Base-by-base conservation (phyloP, 495 filamentous ascomycete species). In the Usnea hakonensis region DNA sequence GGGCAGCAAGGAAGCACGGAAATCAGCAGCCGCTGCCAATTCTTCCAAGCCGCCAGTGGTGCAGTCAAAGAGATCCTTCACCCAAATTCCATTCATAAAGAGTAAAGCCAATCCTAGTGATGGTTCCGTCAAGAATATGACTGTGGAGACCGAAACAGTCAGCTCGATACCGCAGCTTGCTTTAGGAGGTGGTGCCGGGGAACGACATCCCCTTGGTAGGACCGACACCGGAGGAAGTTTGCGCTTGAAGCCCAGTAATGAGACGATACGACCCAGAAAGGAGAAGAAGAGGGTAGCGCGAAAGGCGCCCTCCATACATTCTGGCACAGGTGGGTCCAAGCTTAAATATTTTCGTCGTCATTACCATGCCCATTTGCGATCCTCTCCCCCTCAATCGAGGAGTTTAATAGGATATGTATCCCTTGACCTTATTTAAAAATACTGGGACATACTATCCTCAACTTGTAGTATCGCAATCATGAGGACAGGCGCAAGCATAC, bases 81-180 rank as follows among this genome's bases (percentile, higher is more conserved):
- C 80, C 8, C 79, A 79, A 8, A 68, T 83, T 7, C 77, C 74
- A 21, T 76, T 60, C 26, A 71, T 75, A 5, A 80, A 80, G 48
- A 76, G 82, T 38, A 83, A 90, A 75, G 78, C 82, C 36, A 71
- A 77, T 17, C 3, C n/a, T 1, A 76, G 81, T 44, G 92, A 97
- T 70, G 85, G 84, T 13, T 87, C 90, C 17, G 83, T 89, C 36
- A 86, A 87, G 68, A 95, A 90, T 66, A 98, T 98, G 94, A 97
- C 90, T 41, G 93, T 98, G 16, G 94, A 98, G 75, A 97, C 94
- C 5, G 94, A 98, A 76, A 95, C 91, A 6, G 95, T 98, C 55
- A 88, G 83, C 38, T 93, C 94, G 19, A 89, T 96, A 38, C 91
- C 90, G 8, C 93, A 95, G 68, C 85, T 95, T n/a, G 87, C 90